Base-by-base conservation (phyloP, 192 early-diverging fungal genomes). In the Coemansia sp. region DNA sequence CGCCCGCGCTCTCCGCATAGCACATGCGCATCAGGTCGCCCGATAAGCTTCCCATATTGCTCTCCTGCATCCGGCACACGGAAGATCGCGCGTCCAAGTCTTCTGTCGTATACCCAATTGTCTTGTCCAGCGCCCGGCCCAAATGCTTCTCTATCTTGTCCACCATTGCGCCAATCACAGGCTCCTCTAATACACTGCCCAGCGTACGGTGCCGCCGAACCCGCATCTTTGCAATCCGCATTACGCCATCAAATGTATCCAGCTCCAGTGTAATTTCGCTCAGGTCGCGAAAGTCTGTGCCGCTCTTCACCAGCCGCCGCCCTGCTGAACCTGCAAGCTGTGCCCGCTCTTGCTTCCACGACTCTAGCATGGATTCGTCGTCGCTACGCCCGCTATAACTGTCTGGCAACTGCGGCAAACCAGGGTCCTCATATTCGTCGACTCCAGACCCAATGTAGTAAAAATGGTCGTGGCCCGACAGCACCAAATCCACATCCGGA, bases 401-500 rank as follows among this genome's bases (percentile, higher is more conserved):
- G 4, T 23, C 29, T 37, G 61, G 67, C 12, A 60, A 43, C 24
- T 35, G 24, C 43, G 9, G 51, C 14, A 50, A 47, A 22, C 49
- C 37, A 2, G 78, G 69, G 19, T 75, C 78, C 0, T 24, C 24
- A 35, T 63, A 71, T 45, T 67, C 68, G n/a, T 70, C 62, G 15
- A 80, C 53, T 8, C 78, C 78, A 1, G 84, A 84, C 0, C 85
- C 86, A 5, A 88, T 47, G 45, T 84, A 87, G 66, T 88, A 89
- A 58, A 87, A 86, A 58, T 89, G 88, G 65, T 89, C 88, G 72
- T 89, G 88, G 5, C 88, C 89, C 37, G 87, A 86, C 15, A 91
- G 79, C n/a, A 89, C 67, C 37, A 91, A 57, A 72, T 91, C 89
- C 17, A 91, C 76, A 9, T 75, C 84, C 5, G 65, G 51, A 39